phyloP scores from a whole-genome alignment of 2,329 filamentous ascomycete species.

The Diaporthe vaccinii region DNA sequence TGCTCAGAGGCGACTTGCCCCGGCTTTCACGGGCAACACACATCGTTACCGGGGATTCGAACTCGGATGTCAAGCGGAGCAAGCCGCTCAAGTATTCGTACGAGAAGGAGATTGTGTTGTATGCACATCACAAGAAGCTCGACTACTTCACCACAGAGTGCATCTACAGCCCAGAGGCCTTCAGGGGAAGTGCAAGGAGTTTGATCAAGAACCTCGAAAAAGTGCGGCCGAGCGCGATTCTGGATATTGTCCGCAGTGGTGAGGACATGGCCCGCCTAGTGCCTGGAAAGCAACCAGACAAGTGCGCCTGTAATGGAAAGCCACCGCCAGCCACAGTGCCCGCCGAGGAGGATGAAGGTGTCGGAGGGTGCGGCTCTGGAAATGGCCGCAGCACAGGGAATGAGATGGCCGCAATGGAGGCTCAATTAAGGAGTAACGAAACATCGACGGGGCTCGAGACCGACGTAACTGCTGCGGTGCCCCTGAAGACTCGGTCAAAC shows the following conservation, averaged over 20 bases:
- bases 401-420: conserved; percentile 88
- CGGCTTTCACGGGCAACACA: conserved; percentile 89
- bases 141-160: conserved; percentile 99
- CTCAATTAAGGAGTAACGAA: conserved; percentile 75
- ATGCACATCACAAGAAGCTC: conserved; percentile 95
- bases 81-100: conserved; percentile 99
- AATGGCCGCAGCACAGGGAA: conserved; percentile 76
- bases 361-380: conserved; percentile 81
- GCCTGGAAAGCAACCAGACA: conserved; percentile 67
- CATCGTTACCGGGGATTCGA: conserved; percentile 83
- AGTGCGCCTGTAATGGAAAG: conserved; percentile 62
- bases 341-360: conserved; percentile 70
- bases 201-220: conserved; percentile 96
- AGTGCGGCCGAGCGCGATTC: conserved; percentile 91
- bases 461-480: conserved; percentile 70
- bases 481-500: conserved; percentile 49
- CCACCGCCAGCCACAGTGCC: conserved; percentile 50
- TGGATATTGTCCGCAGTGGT: conserved; percentile 94
- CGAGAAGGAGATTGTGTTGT: conserved; percentile 98
- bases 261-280: conserved; percentile 97
- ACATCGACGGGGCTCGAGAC: conserved; percentile 67
- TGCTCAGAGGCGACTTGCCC: conserved; percentile 90
- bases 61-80: conserved; percentile 92
- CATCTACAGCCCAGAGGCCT: conserved; percentile 97
- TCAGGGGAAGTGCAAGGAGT: conserved; percentile 89